Evolutionary conservation across 768 basidiomycete genomes (phyloP).

Genomic region (Mycena floridula): DNA sequence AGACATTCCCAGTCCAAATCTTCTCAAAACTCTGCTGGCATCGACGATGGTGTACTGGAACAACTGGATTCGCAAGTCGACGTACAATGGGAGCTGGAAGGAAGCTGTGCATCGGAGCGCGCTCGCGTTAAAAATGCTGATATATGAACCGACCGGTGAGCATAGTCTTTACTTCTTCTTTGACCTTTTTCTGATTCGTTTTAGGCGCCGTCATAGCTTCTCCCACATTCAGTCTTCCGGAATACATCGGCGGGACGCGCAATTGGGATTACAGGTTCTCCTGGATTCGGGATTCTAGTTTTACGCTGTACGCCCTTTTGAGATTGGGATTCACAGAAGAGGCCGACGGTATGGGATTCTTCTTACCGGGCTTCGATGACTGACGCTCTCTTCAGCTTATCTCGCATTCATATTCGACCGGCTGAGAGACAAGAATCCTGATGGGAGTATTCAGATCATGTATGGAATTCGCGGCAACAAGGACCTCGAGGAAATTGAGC

Average conservation of each 20-base stretch:
- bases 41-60: too few species aligned
- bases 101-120: slow-evolving; percentile 92
- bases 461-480: slow-evolving; percentile 92
- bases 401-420: slow-evolving; percentile 90
- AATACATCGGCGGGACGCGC: slow-evolving; percentile 83
- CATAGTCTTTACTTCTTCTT: not conserved
- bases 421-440: slow-evolving; percentile 75
- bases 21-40: too few species aligned
- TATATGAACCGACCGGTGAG: slow-evolving; percentile 83
- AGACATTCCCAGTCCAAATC: slow-evolving; percentile 48
- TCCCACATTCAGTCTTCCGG: slow-evolving; percentile 92
- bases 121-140: slow-evolving; percentile 87
- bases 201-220: slow-evolving; percentile 88
- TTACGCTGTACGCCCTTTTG: slow-evolving; percentile 92
- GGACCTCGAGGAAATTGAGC: slow-evolving; percentile 78
- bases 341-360: slow-evolving; percentile 55
- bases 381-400: slow-evolving; percentile 45
- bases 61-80: slow-evolving; percentile 82
- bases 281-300: slow-evolving; percentile 95
- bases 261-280: slow-evolving; percentile 81
- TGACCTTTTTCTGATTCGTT: slow-evolving; percentile 4
- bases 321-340: slow-evolving; percentile 93
- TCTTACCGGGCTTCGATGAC: not conserved
- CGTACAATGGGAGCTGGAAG: slow-evolving; percentile 92
- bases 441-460: slow-evolving; percentile 95